Base-by-base conservation (phyloP, 2,329 filamentous ascomycete species). In the Daldinia sp. region DNA sequence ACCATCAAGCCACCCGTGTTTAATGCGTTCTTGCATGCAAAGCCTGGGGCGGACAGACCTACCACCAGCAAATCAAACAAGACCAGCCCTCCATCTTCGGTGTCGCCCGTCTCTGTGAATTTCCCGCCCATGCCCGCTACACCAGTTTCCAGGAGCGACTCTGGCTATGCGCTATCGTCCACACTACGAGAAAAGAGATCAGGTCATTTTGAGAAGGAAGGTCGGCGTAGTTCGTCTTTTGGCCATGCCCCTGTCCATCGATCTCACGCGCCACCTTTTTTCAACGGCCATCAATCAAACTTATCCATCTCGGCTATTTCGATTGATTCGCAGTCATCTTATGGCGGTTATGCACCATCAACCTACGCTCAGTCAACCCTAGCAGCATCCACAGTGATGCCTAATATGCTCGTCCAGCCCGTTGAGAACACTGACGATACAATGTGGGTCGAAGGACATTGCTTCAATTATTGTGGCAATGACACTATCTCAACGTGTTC, bases 131-230 rank as follows among this genome's bases (percentile, higher is more conserved):
- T 92, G 77, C 90, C 91, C 3, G 85, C 85, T 2, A 94, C 92
- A 2, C 90, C 92, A 0, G 86, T 91, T n/a, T 96, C 93, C 4
- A 86, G 93, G 13, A 96, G 90, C 72, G 95, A 99, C 74, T 97
- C 94, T 3, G 94, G 93, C 1, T 96, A 95, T 76, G 91, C 92
- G 32, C 81, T 97, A 58, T 90, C 94, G 66, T 88, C 91, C 15
- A 96, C 92, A 3, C 81, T 99, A 59, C 88, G 93, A 29, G 95
- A 98, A 78, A 99, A 98, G 81, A 87, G 94, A 52, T 98, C 95
- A 2, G 94, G 92, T 1, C 93, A 97, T 75, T 97, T 98, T 70
- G 91, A 95, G 72, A 58, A 78, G 66, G 80, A 84, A 68, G 90
- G 90, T n/a, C 87, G 94, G 62, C 87, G 94, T 68, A 97, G 94